Percentiles rank a stretch among this genome's conserved stretches.
phyloP scores from a whole-genome alignment of 2,329 filamentous ascomycete species.

The Penicillium sp. region DNA sequence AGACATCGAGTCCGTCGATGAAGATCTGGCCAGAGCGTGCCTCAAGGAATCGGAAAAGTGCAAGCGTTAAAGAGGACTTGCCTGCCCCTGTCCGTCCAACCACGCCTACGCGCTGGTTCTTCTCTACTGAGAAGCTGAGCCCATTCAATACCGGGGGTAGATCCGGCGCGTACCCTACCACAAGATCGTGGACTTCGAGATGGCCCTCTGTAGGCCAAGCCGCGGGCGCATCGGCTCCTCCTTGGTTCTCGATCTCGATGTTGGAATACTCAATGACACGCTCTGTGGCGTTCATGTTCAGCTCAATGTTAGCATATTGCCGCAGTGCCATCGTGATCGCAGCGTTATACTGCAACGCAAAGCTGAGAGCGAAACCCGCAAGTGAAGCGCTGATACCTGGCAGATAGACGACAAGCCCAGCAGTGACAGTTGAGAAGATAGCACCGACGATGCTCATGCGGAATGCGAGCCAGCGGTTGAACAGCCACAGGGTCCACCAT shows the following conservation, averaged over 20 bases:
- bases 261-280: slow-evolving; percentile 49
- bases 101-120: slow-evolving; percentile 25
- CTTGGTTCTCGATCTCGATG: slow-evolving; percentile 25
- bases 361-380: slow-evolving; percentile 67
- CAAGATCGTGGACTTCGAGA: slow-evolving; percentile 64
- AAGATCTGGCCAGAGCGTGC: slow-evolving; percentile 21
- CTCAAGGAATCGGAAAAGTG: slow-evolving; percentile 27
- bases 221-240: slow-evolving; percentile 20
- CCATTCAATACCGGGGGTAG: slow-evolving; percentile 42
- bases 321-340: slow-evolving; percentile 59
- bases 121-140: slow-evolving; percentile 20
- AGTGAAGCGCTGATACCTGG: slow-evolving; percentile 59
- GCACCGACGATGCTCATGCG: slow-evolving; percentile 63
- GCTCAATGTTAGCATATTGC: slow-evolving; percentile 61
- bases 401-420: slow-evolving; percentile 55
- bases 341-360: slow-evolving; percentile 62
- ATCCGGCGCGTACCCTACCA: slow-evolving; percentile 62
- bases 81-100: slow-evolving; percentile 31
- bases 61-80: slow-evolving; percentile 28
- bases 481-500: slow-evolving; percentile 60
- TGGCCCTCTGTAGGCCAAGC: slow-evolving; percentile 48
- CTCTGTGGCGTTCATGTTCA: slow-evolving; percentile 36
- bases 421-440: slow-evolving; percentile 60
- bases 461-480: slow-evolving; percentile 69
- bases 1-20: slow-evolving; percentile 44